These are phyloP conservation scores for Kluyveromyces starmeri DNA, from an alignment of 805 yeast species.

Conservation along the genomic window DNA sequence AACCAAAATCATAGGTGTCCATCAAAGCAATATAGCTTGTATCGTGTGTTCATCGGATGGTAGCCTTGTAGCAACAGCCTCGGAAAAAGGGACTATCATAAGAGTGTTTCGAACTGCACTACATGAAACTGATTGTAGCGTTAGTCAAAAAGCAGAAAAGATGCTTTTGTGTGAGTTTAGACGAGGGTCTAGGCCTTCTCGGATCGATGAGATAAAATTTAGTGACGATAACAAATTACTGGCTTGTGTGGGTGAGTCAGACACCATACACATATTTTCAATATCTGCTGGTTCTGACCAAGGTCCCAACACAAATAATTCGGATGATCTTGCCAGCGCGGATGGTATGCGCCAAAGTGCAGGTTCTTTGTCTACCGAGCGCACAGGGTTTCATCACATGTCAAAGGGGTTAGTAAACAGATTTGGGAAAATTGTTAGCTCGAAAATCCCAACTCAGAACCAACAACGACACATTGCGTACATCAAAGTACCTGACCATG, in stretches of 20 bases:
- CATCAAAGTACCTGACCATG: constrained; percentile 18
- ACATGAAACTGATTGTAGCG: constrained; percentile 31
- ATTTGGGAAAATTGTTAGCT: constrained; percentile 20
- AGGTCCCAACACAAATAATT: constrained; percentile 31
- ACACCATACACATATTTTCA: constrained; percentile 81
- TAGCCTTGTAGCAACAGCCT: constrained; percentile 52
- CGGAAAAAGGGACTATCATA: constrained; percentile 63
- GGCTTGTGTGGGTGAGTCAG: constrained; percentile 80
- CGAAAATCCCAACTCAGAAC: constrained; percentile 24
- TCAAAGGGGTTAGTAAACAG: constrained; percentile 19
- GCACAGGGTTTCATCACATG: not conserved
- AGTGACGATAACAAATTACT: constrained; percentile 51
- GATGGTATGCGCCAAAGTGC: constrained; percentile 2
- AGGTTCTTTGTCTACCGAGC: not conserved
- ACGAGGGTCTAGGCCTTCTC: constrained; percentile 68
- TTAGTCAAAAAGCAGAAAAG: constrained; percentile 14
- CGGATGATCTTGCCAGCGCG: constrained; percentile 3
- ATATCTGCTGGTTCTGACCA: too few relatives aligned
- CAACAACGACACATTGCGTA: constrained; percentile 25
- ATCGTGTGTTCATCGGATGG: constrained; percentile 50
- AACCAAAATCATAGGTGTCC: constrained; percentile 33
- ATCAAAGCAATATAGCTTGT: constrained; percentile 24
- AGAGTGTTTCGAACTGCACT: constrained; percentile 52
- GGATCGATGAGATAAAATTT: constrained; percentile 59
- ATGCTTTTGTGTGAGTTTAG: constrained; percentile 46